A percentile compares a stretch with the other conserved stretches of the same genome.
These are phyloP conservation scores for Penicillium sclerotiorum DNA, from an alignment of 2,329 filamentous ascomycete genomes.

Conservation along the genomic window DNA sequence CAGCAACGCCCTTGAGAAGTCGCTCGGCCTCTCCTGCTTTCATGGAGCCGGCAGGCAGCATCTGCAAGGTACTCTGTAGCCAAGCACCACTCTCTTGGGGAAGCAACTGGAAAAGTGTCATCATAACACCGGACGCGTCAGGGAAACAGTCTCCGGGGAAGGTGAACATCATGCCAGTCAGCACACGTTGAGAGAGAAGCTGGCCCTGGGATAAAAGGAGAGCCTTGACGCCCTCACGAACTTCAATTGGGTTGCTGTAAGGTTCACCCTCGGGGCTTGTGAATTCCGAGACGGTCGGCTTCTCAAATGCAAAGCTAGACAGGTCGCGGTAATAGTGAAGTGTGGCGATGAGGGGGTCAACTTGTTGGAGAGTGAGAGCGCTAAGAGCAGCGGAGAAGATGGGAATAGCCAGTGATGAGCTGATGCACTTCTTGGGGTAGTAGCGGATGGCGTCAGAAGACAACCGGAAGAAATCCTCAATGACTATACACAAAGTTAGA, in stretches of 20 bases:
- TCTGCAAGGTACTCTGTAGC: slow-evolving; percentile 79
- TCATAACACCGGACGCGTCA: slow-evolving; percentile 88
- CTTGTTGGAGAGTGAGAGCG: slow-evolving; percentile 83
- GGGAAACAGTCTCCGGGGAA: slow-evolving; percentile 96
- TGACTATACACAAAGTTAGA: slow-evolving; percentile 58
- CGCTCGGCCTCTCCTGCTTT: slow-evolving; percentile 78
- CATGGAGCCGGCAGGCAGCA: slow-evolving; percentile 81
- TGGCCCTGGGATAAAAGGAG: slow-evolving; percentile 73
- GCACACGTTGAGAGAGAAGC: slow-evolving; percentile 78
- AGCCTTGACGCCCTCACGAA: slow-evolving; percentile 72
- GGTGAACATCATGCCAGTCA: slow-evolving; percentile 99
- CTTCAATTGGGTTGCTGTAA: slow-evolving; percentile 66
- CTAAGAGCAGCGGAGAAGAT: slow-evolving; percentile 88
- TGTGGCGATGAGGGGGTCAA: slow-evolving; percentile 86
- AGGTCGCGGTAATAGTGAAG: slow-evolving; percentile 92
- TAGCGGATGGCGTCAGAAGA: slow-evolving; percentile 90
- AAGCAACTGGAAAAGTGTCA: slow-evolving; percentile 84
- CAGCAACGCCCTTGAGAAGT: slow-evolving; percentile 77
- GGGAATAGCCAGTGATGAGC: slow-evolving; percentile 74
- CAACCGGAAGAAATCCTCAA: slow-evolving; percentile 95
- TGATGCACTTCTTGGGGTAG: slow-evolving; percentile 82
- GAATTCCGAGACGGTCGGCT: slow-evolving; percentile 59
- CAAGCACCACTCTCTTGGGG: slow-evolving; percentile 77
- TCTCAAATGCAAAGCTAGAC: slow-evolving; percentile 81
- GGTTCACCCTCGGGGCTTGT: slow-evolving; percentile 63